Base-by-base conservation (phyloP, 805 yeast genomes). In the Kurtzmaniella fragi region DNA sequence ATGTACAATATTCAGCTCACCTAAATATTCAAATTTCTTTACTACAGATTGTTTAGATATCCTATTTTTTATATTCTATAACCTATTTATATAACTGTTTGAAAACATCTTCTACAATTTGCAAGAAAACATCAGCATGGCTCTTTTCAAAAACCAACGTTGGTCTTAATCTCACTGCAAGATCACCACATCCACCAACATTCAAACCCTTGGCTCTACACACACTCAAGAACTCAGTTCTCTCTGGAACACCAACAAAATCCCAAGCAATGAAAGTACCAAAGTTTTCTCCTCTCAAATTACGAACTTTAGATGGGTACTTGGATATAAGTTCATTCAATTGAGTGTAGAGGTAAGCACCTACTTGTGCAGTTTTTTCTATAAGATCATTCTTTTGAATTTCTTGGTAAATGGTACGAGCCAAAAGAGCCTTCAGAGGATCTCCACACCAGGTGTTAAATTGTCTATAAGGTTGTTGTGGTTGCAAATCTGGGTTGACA, bases 391-490 rank as follows among this genome's bases (percentile, higher is more conserved):
- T 59, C 46, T 74, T 69, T 17, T 54, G 46, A 37, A 80, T 64
- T 47, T 80, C 82, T 51, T 76, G 68, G 47, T 73, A 73, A 46
- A 80, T 80, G 42, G 80, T 64, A 47, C 73, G 73, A 30, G 85
- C 84, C 50, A 80, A 67, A 39, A 80, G 63, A 56, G 82, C 81
- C 62, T 77, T 77, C 12, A 84, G 74, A 45, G 86, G 84, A 57
- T 81, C 86, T 49, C 86, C 87, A 59, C 85, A 80, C 87, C 87
- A 81, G 43, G 87, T 81, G 71, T 81, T 81, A 67, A 81, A 81
- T 55, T 80, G 86, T 63, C 86, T 72, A 62, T 75, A 81, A 17
- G 85, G 74, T 49, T 69, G 69, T 47, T 71, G 71, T 35, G 85
- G 84, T 45, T 76, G 73, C 53, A 80, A 70, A 13, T 68, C 68